phyloP scores from a whole-genome alignment of 148 eudicot genomes.

The Vaccinium darrowii region DNA sequence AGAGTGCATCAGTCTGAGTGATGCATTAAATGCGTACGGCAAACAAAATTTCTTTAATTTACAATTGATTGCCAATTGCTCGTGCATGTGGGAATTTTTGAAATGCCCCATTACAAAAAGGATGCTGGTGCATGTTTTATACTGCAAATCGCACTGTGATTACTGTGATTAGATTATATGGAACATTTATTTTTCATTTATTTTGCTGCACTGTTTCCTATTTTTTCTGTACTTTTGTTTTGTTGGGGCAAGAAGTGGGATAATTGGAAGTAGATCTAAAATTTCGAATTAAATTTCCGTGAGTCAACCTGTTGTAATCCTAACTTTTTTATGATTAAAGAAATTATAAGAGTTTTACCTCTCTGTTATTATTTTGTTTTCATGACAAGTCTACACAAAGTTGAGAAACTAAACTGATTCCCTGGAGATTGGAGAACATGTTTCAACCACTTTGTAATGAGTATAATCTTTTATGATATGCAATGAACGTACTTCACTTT shows the following conservation, averaged over 20 bases:
- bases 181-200: neutral
- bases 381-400: neutral
- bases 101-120: neutral
- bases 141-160: neutral
- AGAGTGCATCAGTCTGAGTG: constrained; percentile 58
- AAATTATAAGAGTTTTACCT: neutral
- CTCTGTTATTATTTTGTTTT: neutral
- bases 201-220: neutral
- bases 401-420: neutral
- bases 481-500: neutral
- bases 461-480: neutral
- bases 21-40: constrained; percentile 84
- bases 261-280: neutral
- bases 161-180: neutral
- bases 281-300: neutral
- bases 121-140: neutral
- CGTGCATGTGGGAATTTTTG: neutral
- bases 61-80: neutral
- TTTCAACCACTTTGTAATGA: neutral
- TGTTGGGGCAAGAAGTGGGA: neutral
- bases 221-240: neutral
- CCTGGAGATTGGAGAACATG: neutral
- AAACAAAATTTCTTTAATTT: constrained; percentile 6
- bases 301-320: neutral
- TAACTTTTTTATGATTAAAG: neutral